Evolutionary conservation across 2,329 filamentous ascomycete genomes (phyloP).

Genomic region (Neopestalotiopsis clavispora): DNA sequence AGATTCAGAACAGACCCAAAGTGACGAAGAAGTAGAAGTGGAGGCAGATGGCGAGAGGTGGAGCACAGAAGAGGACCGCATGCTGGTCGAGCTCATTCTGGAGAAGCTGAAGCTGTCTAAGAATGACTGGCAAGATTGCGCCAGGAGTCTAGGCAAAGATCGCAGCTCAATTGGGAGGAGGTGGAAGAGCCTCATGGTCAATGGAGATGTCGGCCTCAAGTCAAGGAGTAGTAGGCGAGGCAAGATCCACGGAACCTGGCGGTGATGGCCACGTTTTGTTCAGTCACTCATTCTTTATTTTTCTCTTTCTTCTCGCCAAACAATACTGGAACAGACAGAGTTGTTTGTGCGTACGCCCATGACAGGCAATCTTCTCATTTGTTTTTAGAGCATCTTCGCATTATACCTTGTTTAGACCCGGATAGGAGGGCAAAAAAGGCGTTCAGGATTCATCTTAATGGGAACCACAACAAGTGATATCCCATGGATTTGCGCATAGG

Average conservation of each 20-base stretch:
- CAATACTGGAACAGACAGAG: neutral
- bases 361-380: neutral
- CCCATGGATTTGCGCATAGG: conserved; percentile 1
- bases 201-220: conserved; percentile 65
- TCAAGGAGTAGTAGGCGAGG: conserved; percentile 45
- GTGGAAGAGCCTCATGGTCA: conserved; percentile 67
- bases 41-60: conserved; percentile 56
- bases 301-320: neutral
- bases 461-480: neutral
- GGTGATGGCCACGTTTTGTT: conserved; percentile 38
- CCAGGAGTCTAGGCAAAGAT: conserved; percentile 65
- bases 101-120: conserved; percentile 69
- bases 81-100: conserved; percentile 70
- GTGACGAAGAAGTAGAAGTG: conserved; percentile 46
- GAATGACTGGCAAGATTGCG: conserved; percentile 71
- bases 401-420: neutral
- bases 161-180: conserved; percentile 59
- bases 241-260: conserved; percentile 61
- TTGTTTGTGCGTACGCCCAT: neutral
- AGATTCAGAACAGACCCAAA: conserved; percentile 29
- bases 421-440: neutral
- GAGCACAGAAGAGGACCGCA: conserved; percentile 67
- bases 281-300: neutral
- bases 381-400: neutral
- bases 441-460: neutral